Conservation (phyloP, 2,329 filamentous ascomycete species). For the Claviceps sp. region DNA sequence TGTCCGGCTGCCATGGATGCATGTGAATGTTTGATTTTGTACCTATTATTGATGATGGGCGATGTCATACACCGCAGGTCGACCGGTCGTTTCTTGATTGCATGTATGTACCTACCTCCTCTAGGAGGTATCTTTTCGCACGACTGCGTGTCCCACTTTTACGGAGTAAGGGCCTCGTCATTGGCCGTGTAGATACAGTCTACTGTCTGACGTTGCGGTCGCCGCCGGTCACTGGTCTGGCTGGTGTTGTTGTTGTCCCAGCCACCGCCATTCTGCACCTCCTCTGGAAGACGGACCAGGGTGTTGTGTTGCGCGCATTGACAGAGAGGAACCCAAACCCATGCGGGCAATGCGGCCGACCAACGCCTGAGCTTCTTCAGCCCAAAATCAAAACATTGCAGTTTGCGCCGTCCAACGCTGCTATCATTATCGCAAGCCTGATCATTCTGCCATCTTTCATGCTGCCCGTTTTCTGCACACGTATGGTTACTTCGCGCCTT, state of each 20-base stretch:
- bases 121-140: too few relatives aligned
- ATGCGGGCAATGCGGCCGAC: neutral
- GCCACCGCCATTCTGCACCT: neutral
- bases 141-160: too few relatives aligned
- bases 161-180: too few relatives aligned
- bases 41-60: too few relatives aligned
- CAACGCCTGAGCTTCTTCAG: conserved; percentile 4
- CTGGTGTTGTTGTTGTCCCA: neutral
- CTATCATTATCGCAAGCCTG: neutral
- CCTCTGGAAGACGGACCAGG: neutral
- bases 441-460: neutral
- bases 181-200: too few relatives aligned
- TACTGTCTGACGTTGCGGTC: too few relatives aligned
- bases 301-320: neutral
- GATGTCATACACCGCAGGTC: too few relatives aligned
- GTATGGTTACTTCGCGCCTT: neutral
- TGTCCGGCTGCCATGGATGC: too few relatives aligned
- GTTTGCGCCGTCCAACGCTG: neutral
- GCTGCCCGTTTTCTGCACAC: neutral
- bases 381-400: conserved; percentile 7
- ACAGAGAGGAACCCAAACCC: neutral
- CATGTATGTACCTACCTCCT: too few relatives aligned
- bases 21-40: too few relatives aligned
- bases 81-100: too few relatives aligned
- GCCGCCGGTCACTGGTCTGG: too few relatives aligned